Evolutionary conservation across 257 asterid species (phyloP).

Genomic region (Asclepias syriaca): DNA sequence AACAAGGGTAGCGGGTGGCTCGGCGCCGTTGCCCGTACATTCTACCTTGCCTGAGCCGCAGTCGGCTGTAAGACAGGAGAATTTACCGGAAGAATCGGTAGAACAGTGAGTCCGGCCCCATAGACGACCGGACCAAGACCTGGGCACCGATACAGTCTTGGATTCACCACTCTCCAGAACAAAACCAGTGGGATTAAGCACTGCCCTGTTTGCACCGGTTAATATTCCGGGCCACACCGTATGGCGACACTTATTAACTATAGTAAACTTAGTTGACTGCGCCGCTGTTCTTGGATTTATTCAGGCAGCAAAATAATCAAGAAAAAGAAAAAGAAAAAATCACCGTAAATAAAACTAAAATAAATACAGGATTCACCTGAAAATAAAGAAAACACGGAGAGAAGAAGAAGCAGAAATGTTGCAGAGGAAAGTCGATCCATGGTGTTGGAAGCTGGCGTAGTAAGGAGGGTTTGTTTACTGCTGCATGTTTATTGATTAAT

Average conservation of each 20-base stretch:
- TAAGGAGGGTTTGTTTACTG: background rate
- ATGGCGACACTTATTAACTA: constrained; percentile 78
- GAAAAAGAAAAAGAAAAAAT: background rate
- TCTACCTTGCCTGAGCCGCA: constrained; percentile 78
- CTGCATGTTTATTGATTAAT: background rate
- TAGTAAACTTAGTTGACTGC: constrained; percentile 67
- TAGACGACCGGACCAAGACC: constrained; percentile 82
- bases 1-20: constrained; percentile 93
- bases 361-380: constrained; percentile 29
- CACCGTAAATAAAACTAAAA: constrained; percentile 3
- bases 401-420: constrained; percentile 30
- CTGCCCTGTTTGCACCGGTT: constrained; percentile 72
- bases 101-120: constrained; percentile 90
- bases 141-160: constrained; percentile 59
- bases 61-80: constrained; percentile 76
- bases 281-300: constrained; percentile 35
- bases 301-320: background rate
- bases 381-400: constrained; percentile 33
- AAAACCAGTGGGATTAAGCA: constrained; percentile 68
- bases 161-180: constrained; percentile 59
- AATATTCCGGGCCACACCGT: constrained; percentile 93
- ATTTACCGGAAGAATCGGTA: constrained; percentile 42
- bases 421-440: constrained; percentile 39
- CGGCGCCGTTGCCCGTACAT: constrained; percentile 83
- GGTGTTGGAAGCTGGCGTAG: background rate